Percentiles rank a stretch among this genome's conserved stretches.
Evolutionary conservation across 2,329 filamentous ascomycete genomes (phyloP).

Genomic region (Dactylellina cionopaga): DNA sequence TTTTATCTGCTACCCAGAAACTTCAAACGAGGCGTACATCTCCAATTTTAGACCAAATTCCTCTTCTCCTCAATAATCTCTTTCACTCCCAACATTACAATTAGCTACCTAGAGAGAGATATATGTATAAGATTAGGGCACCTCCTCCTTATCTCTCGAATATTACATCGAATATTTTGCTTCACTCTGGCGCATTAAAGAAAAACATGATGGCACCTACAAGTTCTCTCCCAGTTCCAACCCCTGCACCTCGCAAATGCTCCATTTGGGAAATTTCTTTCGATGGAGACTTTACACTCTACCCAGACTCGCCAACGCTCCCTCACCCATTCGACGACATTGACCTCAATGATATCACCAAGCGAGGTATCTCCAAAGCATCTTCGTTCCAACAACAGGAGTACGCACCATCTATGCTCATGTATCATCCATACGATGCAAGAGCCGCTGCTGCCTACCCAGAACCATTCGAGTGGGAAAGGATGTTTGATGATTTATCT

Average conservation of each 20-base stretch:
- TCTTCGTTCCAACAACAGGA: constrained; percentile 41
- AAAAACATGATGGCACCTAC: constrained; percentile 14
- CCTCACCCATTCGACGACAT: constrained; percentile 26
- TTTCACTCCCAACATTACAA: neutral
- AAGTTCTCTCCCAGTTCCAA: constrained; percentile 17
- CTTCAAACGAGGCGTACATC: neutral
- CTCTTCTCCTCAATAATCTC: neutral
- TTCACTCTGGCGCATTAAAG: neutral
- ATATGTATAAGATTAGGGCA: constrained; percentile 29
- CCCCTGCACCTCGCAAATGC: constrained; percentile 10
- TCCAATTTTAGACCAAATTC: neutral
- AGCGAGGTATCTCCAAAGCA: constrained; percentile 27
- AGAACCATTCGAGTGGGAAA: constrained; percentile 36
- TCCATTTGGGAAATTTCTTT: constrained; percentile 35
- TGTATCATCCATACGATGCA: constrained; percentile 40
- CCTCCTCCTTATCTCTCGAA: constrained; percentile 6
- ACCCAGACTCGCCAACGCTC: constrained; percentile 30
- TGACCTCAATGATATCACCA: constrained; percentile 42
- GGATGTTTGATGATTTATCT: constrained; percentile 38
- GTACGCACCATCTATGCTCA: constrained; percentile 23
- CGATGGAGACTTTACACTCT: constrained; percentile 29
- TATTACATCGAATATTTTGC: neutral
- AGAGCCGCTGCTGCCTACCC: constrained; percentile 10
- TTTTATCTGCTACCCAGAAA: neutral
- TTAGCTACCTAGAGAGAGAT: neutral